Base-by-base conservation (phyloP, 2,329 filamentous ascomycete genomes). In the Cladosporium halotolerans region DNA sequence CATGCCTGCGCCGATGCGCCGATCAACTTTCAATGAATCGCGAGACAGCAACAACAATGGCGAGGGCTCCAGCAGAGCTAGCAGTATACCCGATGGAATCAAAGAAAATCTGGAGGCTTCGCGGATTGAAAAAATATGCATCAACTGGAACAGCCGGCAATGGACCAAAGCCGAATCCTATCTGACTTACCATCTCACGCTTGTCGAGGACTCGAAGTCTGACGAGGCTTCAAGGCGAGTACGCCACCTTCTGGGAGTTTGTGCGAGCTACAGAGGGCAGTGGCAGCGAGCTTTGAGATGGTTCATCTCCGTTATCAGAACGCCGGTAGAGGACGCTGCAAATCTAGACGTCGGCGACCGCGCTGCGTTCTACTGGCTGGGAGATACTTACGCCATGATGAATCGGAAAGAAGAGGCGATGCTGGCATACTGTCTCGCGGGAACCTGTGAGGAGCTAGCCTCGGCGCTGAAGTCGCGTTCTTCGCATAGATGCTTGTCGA, bases 361-460 rank as follows among this genome's bases (percentile, higher is more conserved):
- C 40, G 60, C 60, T 31, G 60, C 63, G 9, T 58, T 62, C 8
- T 63, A 62, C 44, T 63, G 60, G 59, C 53, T 63, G 7, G 63
- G 57, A 8, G 63, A 65, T 38, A 36, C 55, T 9, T 65, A 61
- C 32, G 44, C 58, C 11, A 38, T 61, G 44, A 50, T 58, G 18
- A 60, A 62, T 42, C 54, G 60, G 3, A 42, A 52, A 19, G 49
- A 57, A 3, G 63, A 65, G 28, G 62, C 62, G 7, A 34, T 60
- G 16, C 49, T 62, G 2, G 58, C 62, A 9, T 65, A 65, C 43
- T 55, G 48, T 4, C 52, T 63, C 18, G 62, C 62, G 1, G 49
- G 47, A 10, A 14, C 47, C 5, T 43, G 47, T 11, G 10, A 34
- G 9, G 28, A 38, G 23, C 14, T 9, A 4, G 16, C 4, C 13